A percentile compares a stretch with the other conserved stretches of the same genome.
These are phyloP conservation scores for Plasmodium falciparum DNA, from an alignment of 169 alveolate genomes.

Conservation along the genomic window DNA sequence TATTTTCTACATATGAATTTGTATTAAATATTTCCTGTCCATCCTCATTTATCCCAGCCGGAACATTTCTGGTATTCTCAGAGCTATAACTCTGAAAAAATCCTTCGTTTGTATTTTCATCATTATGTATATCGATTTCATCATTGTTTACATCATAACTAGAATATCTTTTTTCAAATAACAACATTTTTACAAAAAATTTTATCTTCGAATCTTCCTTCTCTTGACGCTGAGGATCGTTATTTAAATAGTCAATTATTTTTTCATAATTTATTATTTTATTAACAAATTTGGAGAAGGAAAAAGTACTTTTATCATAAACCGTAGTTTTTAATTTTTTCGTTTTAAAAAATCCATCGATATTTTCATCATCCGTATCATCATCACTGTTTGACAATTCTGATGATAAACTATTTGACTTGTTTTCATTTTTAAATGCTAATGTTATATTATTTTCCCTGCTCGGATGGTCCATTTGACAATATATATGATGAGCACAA, in stretches of 20 bases:
- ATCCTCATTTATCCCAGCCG: not conserved
- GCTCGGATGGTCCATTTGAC: not conserved
- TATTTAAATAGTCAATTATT: constrained; percentile 66
- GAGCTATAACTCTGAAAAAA: not conserved
- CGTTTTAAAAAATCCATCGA: constrained; percentile 74
- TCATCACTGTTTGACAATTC: constrained; percentile 71
- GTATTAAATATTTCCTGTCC: not conserved
- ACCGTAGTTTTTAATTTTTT: constrained; percentile 71
- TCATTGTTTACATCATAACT: constrained; percentile 16
- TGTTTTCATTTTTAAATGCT: too few species aligned
- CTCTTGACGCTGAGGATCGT: constrained; percentile 69
- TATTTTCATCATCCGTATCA: constrained; percentile 75
- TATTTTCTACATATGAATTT: constrained; percentile 4
- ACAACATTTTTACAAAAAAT: constrained; percentile 53
- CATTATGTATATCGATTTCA: not conserved
- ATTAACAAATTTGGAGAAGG: constrained; percentile 58
- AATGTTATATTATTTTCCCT: not conserved
- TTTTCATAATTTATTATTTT: constrained; percentile 69
- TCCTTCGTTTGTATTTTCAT: not conserved
- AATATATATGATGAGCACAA: constrained; percentile 20
- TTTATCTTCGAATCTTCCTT: constrained; percentile 43
- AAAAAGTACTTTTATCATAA: constrained; percentile 49
- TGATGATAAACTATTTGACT: constrained; percentile 13
- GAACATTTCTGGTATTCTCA: not conserved
- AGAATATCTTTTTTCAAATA: constrained; percentile 38